Conservation (phyloP, 2,329 filamentous ascomycete species). For the Colletotrichum scovillei region DNA sequence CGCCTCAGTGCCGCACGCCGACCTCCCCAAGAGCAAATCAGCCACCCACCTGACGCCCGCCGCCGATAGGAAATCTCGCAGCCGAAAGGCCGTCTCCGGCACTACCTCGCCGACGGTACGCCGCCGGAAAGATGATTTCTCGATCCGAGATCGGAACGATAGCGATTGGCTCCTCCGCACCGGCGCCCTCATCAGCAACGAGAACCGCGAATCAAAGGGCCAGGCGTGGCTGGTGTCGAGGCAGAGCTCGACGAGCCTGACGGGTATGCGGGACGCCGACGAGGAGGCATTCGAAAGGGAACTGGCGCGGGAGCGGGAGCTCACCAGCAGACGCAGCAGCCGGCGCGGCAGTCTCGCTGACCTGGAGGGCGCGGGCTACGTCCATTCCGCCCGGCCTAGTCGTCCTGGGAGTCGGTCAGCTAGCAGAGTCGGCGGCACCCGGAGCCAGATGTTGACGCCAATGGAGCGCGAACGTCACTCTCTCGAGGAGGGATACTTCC, state of each 20-base stretch:
- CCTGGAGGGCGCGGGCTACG: conserved; percentile 46
- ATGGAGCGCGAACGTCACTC: conserved; percentile 52
- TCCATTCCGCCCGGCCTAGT: conserved; percentile 37
- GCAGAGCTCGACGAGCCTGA: conserved; percentile 72
- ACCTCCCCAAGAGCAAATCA: conserved; percentile 72
- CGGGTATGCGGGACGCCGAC: conserved; percentile 61
- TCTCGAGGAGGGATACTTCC: conserved; percentile 57
- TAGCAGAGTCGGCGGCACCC: conserved; percentile 59
- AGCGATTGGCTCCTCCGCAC: conserved; percentile 75
- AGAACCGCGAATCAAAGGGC: conserved; percentile 74
- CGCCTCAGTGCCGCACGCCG: conserved; percentile 48
- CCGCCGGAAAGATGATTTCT: conserved; percentile 29
- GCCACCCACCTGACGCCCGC: conserved; percentile 62
- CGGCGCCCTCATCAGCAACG: conserved; percentile 70
- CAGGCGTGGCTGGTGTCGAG: conserved; percentile 76
- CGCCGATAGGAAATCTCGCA: conserved; percentile 36
- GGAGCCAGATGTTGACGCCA: conserved; percentile 57
- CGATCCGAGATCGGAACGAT: conserved; percentile 54
- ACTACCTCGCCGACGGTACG: conserved; percentile 46
- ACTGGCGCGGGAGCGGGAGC: conserved; percentile 61
- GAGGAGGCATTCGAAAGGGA: conserved; percentile 65
- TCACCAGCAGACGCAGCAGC: conserved; percentile 59
- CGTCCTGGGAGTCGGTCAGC: conserved; percentile 57
- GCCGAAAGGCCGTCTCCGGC: conserved; percentile 41
- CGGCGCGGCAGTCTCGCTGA: conserved; percentile 58